Base-by-base conservation (phyloP, 768 basidiomycete genomes). In the Clathrus columnatus region DNA sequence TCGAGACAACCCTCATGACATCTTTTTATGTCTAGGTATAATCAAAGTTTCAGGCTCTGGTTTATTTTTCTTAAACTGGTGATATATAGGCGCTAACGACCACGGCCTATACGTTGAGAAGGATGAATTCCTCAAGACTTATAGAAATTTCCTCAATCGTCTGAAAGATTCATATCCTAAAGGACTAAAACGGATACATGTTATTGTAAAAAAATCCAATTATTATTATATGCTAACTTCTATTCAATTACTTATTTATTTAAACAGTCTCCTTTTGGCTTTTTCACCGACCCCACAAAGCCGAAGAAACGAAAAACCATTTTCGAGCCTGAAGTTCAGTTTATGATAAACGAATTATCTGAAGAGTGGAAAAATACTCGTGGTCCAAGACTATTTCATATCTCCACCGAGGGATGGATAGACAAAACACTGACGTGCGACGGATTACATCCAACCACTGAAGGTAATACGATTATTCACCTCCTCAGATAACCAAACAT, bases 401-500 rank as follows among this genome's bases (percentile, higher is more conserved):
- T 47, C 1, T 5, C 7, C 16, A 48, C 54, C 24, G 54, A 55
- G 14, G 54, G 54, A 5, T 55, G 54, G 54, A 47, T 55, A 29
- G 27, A 55, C 21, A 28, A 32, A 16, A 16, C 54, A 16, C 44
- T 48, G 24, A 55, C 54, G 32, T 55, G 54, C 54, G 54, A 55
- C 24, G 54, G 45, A 20, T 6, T 55, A n/a, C 54, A 55, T 30
- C 54, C 54, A 26, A 47, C 26, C 16, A 30, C 28, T 17, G 43
- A 48, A 27, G 54, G 54, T 55, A 44, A 16, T 20, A 42, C 20
- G 14, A 42, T 42, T 42, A 11, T 42, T 42, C 41, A 42, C 11
- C 41, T 42, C 20, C 41, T 11, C 11, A 42, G 41, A 42, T 11
- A 42, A 42, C n/a, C n/a, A n/a, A n/a, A n/a, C n/a, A n/a, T n/a